Conservation (phyloP, 768 basidiomycete genomes). For the Kwoniella sp. region DNA sequence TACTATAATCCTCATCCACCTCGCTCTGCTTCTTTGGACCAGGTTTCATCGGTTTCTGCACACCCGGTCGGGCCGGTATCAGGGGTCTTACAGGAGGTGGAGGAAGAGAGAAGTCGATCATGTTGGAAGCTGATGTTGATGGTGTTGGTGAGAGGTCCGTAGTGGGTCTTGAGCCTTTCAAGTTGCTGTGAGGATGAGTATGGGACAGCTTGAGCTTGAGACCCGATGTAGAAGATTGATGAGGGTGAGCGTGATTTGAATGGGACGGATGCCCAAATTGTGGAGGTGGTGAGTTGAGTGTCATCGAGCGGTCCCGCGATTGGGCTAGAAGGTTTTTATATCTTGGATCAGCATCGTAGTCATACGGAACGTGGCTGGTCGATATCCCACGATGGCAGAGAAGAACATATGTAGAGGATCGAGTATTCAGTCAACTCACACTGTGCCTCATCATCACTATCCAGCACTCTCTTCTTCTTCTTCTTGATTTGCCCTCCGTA, state of each 20-base stretch:
- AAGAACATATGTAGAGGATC: no score
- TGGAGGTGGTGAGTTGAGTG: slow-evolving; percentile 35
- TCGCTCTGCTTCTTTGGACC: slow-evolving; percentile 64
- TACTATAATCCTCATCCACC: slow-evolving; percentile 86
- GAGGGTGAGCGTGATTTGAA: slow-evolving; percentile 14
- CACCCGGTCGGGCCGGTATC: slow-evolving; percentile 48
- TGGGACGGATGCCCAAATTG: slow-evolving; percentile 10
- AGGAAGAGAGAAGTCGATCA: slow-evolving; percentile 51
- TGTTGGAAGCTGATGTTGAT: slow-evolving; percentile 23
- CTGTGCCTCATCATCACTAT: slow-evolving; percentile 47
- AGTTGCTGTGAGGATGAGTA: slow-evolving; percentile 12
- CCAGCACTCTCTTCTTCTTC: slow-evolving; percentile 46
- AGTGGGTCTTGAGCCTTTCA: slow-evolving; percentile 14
- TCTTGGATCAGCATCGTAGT: no score
- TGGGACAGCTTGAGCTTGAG: slow-evolving; percentile 46
- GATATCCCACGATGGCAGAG: no score
- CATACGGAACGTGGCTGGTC: no score
- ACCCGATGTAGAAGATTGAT: slow-evolving; percentile 38
- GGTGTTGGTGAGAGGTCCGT: slow-evolving; percentile 39
- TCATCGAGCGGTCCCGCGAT: slow-evolving; percentile 39
- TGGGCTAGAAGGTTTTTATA: no score
- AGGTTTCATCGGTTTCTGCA: slow-evolving; percentile 52
- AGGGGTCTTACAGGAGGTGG: slow-evolving; percentile 35
- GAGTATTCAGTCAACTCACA: no score
- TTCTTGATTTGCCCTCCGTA: slow-evolving; percentile 42